Evolutionary conservation across 306 rosid genomes (phyloP).

Genomic region (Urtica urens): DNA sequence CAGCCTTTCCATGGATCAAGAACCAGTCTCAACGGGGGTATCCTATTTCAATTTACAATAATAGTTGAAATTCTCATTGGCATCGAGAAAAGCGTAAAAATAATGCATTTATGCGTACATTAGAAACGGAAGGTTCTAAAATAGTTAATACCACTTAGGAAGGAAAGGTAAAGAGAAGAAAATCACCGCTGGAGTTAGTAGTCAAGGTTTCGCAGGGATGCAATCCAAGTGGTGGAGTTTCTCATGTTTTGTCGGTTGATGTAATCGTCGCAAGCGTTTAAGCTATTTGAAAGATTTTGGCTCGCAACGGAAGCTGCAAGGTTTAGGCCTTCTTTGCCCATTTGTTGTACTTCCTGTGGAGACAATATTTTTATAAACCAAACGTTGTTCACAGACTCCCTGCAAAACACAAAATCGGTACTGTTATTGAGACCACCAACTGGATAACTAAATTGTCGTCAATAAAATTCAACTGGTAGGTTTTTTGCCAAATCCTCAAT

Average conservation of each 20-base stretch:
- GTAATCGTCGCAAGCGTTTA: conserved; percentile 33
- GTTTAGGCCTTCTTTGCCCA: conserved; percentile 44
- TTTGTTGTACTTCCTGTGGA: conserved; percentile 47
- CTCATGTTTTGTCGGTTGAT: conserved; percentile 32
- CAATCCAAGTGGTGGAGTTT: conserved; percentile 45
- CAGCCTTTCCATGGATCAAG: conserved; percentile 58
- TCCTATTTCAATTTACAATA: conserved; percentile 54
- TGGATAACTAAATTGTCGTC: too few relatives aligned
- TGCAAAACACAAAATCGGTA: conserved; percentile 20
- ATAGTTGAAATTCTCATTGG: conserved; percentile 26
- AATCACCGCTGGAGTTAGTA: conserved; percentile 24
- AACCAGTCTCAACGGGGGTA: conserved; percentile 41
- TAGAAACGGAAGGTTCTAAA: conserved; percentile 17
- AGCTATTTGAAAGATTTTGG: conserved; percentile 26
- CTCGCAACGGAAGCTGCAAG: conserved; percentile 24
- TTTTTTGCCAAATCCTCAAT: too few relatives aligned
- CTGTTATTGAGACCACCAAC: too few relatives aligned
- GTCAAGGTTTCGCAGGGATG: conserved; percentile 41
- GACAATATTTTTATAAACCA: conserved; percentile 57
- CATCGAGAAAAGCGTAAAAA: conserved; percentile 25
- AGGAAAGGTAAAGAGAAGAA: conserved; percentile 1
- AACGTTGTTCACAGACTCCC: conserved; percentile 69
- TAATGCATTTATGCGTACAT: conserved; percentile 22
- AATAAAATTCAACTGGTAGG: too few relatives aligned
- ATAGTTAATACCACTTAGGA: conserved; percentile 12